Evolutionary conservation across 495 filamentous ascomycete genomes (phyloP).

Genomic region (Hypoxylon fuscum): DNA sequence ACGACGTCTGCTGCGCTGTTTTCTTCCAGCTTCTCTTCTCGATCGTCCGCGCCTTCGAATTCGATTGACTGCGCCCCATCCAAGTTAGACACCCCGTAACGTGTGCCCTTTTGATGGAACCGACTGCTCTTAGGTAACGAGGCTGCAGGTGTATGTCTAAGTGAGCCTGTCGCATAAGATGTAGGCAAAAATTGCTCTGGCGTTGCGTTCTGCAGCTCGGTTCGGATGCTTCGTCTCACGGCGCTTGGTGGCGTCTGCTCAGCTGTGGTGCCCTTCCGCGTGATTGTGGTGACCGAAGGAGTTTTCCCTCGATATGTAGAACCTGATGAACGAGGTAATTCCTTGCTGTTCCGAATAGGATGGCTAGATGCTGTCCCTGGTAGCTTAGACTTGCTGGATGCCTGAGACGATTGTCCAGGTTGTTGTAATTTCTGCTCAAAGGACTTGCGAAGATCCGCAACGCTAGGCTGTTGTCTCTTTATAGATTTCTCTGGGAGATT

Average conservation of each 20-base stretch:
- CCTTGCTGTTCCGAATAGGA: conserved; percentile 3
- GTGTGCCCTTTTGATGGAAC: not conserved
- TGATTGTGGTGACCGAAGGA: not conserved
- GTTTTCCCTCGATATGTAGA: conserved; percentile 1
- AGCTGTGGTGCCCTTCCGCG: not conserved
- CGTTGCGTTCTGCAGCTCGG: not conserved
- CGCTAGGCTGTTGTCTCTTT: conserved; percentile 43
- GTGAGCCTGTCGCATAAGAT: not conserved
- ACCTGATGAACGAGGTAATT: not conserved
- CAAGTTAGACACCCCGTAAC: conserved; percentile 3
- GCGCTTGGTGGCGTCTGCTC: not conserved
- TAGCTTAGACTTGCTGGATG: conserved; percentile 3
- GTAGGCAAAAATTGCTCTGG: conserved; percentile 7
- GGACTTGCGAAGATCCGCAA: conserved; percentile 48
- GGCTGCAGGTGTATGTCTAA: not conserved
- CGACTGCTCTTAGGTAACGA: conserved; percentile 13
- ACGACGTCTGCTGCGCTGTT: not conserved
- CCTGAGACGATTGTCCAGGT: not conserved
- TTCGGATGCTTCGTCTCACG: not conserved
- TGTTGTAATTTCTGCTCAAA: conserved; percentile 41
- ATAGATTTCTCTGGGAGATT: conserved; percentile 2
- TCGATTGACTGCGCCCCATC: conserved; percentile 20
- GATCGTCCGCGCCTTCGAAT: not conserved
- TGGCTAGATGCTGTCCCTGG: not conserved
- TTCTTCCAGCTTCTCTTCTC: not conserved